Evolutionary conservation across 371 early-diverging fungal species (phyloP).

Genomic region (Mucor saturninus): DNA sequence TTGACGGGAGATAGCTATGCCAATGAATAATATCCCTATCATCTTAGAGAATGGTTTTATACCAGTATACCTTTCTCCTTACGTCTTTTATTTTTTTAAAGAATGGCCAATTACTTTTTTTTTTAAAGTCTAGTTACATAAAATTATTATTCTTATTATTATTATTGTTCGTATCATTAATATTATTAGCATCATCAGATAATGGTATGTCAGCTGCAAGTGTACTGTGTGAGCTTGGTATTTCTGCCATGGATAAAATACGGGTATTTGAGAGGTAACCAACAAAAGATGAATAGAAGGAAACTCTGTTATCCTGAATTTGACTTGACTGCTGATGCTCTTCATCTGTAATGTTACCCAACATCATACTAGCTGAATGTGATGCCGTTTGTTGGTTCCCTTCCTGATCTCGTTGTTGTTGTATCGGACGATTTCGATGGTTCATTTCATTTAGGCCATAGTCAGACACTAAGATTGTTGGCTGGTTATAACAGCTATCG

Average conservation of each 20-base stretch:
- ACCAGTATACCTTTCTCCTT: too few relatives aligned
- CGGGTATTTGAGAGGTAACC: neutral
- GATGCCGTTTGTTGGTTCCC: neutral
- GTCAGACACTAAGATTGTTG: slow-evolving; percentile 7
- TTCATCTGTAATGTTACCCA: slow-evolving; percentile 7
- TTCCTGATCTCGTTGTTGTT: slow-evolving; percentile 9
- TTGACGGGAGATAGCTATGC: too few relatives aligned
- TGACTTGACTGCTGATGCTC: neutral
- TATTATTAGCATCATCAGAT: neutral
- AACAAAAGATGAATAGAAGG: slow-evolving; percentile 17
- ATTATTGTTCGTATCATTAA: neutral
- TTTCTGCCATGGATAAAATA: neutral
- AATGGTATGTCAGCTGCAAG: neutral
- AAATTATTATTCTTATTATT: slow-evolving; percentile 1
- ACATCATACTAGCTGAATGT: slow-evolving; percentile 1
- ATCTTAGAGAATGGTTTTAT: too few relatives aligned
- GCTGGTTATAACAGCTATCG: slow-evolving; percentile 16
- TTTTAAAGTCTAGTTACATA: neutral
- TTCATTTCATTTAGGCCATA: slow-evolving; percentile 15
- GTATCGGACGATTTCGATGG: slow-evolving; percentile 5
- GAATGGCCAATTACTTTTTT: too few relatives aligned
- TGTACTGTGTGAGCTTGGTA: neutral
- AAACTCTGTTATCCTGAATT: neutral
- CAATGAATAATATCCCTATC: too few relatives aligned
- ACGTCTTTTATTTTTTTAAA: neutral